These are phyloP conservation scores for Claviceps capensis DNA, from an alignment of 2,329 filamentous ascomycete species.

Conservation along the genomic window DNA sequence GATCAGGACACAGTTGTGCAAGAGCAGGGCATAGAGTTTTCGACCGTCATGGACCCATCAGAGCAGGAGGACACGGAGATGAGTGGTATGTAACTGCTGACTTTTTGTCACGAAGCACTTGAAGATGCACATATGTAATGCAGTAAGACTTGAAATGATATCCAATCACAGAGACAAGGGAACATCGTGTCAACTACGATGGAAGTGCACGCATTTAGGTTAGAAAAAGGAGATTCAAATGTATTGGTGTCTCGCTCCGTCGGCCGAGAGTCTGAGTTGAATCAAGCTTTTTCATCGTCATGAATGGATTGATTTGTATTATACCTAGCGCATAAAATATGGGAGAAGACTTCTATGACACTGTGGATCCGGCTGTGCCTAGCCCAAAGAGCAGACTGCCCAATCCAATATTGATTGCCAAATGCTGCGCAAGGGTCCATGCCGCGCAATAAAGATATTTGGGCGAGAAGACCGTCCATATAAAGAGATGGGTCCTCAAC, in stretches of 20 bases:
- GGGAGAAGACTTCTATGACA: background rate
- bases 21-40: slow-evolving; percentile 20
- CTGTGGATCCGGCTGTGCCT: slow-evolving; percentile 16
- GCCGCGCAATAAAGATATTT: slow-evolving; percentile 90
- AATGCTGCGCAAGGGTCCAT: slow-evolving; percentile 75
- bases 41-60: slow-evolving; percentile 26
- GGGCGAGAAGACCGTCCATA: slow-evolving; percentile 97
- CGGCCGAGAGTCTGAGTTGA: background rate
- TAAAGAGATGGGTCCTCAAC: slow-evolving; percentile 80
- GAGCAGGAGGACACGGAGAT: slow-evolving; percentile 27
- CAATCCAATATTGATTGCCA: slow-evolving; percentile 53
- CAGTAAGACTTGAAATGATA: background rate
- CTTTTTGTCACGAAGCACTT: background rate
- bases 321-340: background rate
- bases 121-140: background rate
- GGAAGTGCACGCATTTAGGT: background rate
- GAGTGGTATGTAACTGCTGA: background rate
- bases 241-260: background rate
- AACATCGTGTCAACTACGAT: background rate
- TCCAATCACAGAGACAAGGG: background rate
- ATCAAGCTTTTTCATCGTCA: too few species aligned
- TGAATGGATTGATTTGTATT: too few species aligned
- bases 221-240: background rate
- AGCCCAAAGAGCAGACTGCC: slow-evolving; percentile 46
- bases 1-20: slow-evolving; percentile 20